Evolutionary conservation across 106 monocot genomes (phyloP).

Genomic region (Triglochin maritima): DNA sequence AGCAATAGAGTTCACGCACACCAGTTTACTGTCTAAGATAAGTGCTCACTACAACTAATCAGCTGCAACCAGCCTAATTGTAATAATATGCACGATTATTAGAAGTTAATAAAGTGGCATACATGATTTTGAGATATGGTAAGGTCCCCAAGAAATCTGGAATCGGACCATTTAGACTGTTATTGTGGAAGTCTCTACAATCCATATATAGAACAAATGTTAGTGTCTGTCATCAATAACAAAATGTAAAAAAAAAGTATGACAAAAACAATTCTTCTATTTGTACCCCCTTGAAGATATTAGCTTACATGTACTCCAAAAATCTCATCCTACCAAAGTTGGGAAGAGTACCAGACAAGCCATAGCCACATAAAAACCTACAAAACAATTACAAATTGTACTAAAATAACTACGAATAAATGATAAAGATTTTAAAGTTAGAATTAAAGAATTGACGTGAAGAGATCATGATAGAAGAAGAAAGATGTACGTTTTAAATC

Average conservation of each 20-base stretch:
- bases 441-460: background rate
- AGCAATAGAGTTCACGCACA: no score
- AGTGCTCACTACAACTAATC: no score
- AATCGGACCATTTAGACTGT: constrained; percentile 18
- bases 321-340: constrained; percentile 14
- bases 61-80: no score
- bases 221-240: no score
- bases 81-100: no score
- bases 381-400: background rate
- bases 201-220: background rate
- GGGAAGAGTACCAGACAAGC: constrained; percentile 16
- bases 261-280: background rate
- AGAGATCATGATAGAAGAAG: no score
- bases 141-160: constrained; percentile 19
- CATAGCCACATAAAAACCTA: constrained; percentile 18
- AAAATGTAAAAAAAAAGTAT: no score
- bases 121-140: constrained; percentile 12
- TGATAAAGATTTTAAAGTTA: no score
- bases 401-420: no score
- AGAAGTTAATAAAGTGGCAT: background rate
- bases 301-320: constrained; percentile 16
- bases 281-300: no score
- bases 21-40: no score
- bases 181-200: constrained; percentile 23
- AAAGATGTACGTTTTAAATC: no score